These are phyloP conservation scores for Pseudopyricularia javanii DNA, from an alignment of 2,329 filamentous ascomycete species.

Conservation along the genomic window DNA sequence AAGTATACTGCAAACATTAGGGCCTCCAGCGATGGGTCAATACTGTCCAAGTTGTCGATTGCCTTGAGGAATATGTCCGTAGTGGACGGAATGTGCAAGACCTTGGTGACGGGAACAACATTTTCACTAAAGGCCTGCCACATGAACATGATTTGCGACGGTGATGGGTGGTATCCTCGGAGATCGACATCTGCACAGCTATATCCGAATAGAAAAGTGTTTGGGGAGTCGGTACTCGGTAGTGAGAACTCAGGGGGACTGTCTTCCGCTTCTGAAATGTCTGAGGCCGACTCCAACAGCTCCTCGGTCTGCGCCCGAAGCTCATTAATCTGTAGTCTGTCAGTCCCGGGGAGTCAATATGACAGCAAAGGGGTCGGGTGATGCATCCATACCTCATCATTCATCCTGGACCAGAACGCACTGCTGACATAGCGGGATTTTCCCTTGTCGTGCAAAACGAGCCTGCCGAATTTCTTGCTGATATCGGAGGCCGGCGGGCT, in stretches of 20 bases:
- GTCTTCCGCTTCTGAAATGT: constrained; percentile 48
- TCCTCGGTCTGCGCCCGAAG: constrained; percentile 36
- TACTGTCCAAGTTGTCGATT: constrained; percentile 42
- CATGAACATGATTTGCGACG: constrained; percentile 52
- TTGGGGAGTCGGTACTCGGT: constrained; percentile 36
- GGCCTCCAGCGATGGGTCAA: constrained; percentile 45
- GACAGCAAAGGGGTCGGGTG: not conserved
- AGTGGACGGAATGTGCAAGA: constrained; percentile 58
- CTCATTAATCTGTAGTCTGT: constrained; percentile 21
- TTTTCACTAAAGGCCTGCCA: constrained; percentile 64
- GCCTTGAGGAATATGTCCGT: constrained; percentile 49
- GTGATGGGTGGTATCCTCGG: constrained; percentile 48
- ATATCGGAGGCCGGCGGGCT: constrained; percentile 18
- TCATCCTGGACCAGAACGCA: constrained; percentile 64
- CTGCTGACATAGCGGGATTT: constrained; percentile 64
- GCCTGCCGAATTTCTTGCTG: constrained; percentile 48
- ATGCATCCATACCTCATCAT: constrained; percentile 47
- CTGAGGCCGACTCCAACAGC: constrained; percentile 40
- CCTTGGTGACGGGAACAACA: constrained; percentile 60
- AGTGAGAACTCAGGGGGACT: constrained; percentile 28
- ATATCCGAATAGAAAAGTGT: constrained; percentile 63
- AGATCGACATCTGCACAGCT: constrained; percentile 59
- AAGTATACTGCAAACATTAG: constrained; percentile 53
- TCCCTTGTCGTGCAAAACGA: constrained; percentile 59
- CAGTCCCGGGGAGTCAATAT: constrained; percentile 4